Conservation (phyloP, 192 early-diverging fungal species). For the Coemansia sp. region DNA sequence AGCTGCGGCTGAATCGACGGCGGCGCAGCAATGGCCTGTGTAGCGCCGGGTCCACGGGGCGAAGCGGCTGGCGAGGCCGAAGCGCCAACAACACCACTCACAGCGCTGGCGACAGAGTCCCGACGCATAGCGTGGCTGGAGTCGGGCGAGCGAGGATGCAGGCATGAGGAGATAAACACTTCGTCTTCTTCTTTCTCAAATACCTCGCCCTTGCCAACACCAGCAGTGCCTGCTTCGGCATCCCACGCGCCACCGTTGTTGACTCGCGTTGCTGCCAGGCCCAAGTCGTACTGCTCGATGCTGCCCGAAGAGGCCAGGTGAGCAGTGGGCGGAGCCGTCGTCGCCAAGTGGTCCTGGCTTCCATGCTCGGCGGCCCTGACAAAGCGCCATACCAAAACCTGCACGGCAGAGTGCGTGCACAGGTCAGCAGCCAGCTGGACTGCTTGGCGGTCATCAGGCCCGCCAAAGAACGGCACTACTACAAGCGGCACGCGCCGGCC, state of each 20-base stretch:
- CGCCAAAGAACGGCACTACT: conserved; percentile 71
- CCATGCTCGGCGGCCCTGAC: conserved; percentile 18
- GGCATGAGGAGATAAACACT: conserved; percentile 11
- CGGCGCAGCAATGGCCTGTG: conserved; percentile 6
- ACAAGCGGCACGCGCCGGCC: conserved; percentile 58
- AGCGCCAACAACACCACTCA: background rate
- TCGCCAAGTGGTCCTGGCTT: conserved; percentile 21
- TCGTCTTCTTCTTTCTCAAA: conserved; percentile 30
- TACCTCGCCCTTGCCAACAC: conserved; percentile 13
- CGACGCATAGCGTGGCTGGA: background rate
- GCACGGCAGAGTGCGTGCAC: conserved; percentile 49
- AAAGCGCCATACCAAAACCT: conserved; percentile 57
- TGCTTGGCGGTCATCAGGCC: conserved; percentile 70
- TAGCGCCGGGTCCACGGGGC: conserved; percentile 7
- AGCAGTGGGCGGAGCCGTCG: conserved; percentile 17
- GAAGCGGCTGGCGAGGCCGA: background rate
- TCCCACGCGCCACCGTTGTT: background rate
- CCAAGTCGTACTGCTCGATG: conserved; percentile 8
- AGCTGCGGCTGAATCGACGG: conserved; percentile 14
- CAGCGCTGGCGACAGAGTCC: conserved; percentile 12
- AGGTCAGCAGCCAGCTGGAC: conserved; percentile 55
- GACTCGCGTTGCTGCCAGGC: conserved; percentile 12
- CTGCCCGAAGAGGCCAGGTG: conserved; percentile 8
- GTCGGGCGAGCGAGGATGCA: conserved; percentile 15
- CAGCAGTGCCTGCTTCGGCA: background rate